A percentile compares a stretch with the other conserved stretches of the same genome.
phyloP scores from a whole-genome alignment of 2,329 filamentous ascomycete genomes.

The Colletotrichum sp. region DNA sequence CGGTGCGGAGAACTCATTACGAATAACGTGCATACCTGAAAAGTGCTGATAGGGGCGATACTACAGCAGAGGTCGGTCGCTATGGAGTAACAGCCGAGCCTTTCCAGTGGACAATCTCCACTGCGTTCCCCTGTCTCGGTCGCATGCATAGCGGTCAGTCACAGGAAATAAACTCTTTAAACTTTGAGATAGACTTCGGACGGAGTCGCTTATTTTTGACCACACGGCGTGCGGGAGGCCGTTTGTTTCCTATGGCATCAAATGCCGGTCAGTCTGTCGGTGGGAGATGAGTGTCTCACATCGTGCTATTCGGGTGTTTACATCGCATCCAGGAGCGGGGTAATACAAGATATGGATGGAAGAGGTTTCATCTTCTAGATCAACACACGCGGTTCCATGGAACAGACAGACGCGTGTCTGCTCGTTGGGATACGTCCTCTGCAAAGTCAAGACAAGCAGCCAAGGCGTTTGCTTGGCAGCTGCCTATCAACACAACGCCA shows the following conservation, averaged over 20 bases:
- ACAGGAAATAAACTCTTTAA: slow-evolving; percentile 18
- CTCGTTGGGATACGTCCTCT: not conserved
- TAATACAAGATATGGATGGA: too few relatives aligned
- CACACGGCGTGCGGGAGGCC: not conserved
- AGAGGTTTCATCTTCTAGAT: not conserved
- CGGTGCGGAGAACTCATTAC: not conserved
- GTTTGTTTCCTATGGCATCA: not conserved
- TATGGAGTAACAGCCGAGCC: not conserved
- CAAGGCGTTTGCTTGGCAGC: slow-evolving; percentile 2
- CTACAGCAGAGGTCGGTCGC: not conserved
- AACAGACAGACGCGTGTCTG: not conserved
- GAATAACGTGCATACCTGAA: not conserved
- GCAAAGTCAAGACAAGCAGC: not conserved
- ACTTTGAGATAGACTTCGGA: slow-evolving; percentile 13
- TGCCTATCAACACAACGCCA: not conserved
- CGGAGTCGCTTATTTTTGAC: slow-evolving; percentile 3
- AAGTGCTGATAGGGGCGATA: not conserved
- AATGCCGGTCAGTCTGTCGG: not conserved
- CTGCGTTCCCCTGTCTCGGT: not conserved
- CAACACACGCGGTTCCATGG: not conserved
- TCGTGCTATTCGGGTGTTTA: not conserved
- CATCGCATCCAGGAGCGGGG: not conserved
- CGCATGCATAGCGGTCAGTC: not conserved
- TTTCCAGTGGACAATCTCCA: not conserved
- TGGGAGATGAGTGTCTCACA: not conserved